Conservation (phyloP, 1,284 basidiomycete genomes). For the Dichomitus squalens region DNA sequence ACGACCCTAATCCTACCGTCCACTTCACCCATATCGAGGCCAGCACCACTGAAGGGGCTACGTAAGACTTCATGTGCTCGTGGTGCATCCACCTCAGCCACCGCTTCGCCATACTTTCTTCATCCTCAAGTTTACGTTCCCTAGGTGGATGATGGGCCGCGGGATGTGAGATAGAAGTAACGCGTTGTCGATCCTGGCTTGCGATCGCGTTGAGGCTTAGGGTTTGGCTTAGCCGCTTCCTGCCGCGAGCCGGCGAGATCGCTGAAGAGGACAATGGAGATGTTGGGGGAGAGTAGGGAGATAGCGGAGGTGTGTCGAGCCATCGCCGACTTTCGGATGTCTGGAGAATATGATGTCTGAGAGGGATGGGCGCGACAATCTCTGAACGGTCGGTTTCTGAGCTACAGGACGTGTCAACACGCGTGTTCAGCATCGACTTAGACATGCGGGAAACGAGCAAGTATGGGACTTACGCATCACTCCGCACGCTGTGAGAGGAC, state of each 20-base stretch:
- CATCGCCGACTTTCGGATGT: constrained; percentile 34
- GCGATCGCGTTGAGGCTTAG: constrained; percentile 41
- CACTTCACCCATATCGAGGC: constrained; percentile 64
- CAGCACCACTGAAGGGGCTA: constrained; percentile 55
- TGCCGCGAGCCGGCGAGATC: constrained; percentile 17
- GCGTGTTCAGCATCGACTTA: neutral
- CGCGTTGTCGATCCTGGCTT: constrained; percentile 33
- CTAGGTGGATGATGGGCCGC: constrained; percentile 13
- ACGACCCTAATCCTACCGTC: constrained; percentile 73
- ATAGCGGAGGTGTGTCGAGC: constrained; percentile 34
- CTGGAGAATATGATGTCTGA: constrained; percentile 32
- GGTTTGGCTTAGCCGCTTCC: constrained; percentile 19
- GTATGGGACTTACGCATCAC: constrained; percentile 26
- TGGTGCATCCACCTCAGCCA: constrained; percentile 81
- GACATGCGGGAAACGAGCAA: neutral
- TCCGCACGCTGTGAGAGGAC: constrained; percentile 25
- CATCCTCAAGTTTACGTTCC: constrained; percentile 33
- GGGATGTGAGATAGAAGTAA: constrained; percentile 22
- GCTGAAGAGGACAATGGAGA: constrained; percentile 28
- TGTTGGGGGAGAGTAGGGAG: constrained; percentile 29
- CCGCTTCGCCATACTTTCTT: constrained; percentile 54
- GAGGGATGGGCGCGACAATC: constrained; percentile 33
- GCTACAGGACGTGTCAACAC: constrained; percentile 10
- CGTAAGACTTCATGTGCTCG: constrained; percentile 58
- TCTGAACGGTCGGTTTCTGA: constrained; percentile 31